A percentile compares a stretch with the other conserved stretches of the same genome.
These are phyloP conservation scores for Picea abies DNA, from an alignment of 83 land plant genomes.

Conservation along the genomic window DNA sequence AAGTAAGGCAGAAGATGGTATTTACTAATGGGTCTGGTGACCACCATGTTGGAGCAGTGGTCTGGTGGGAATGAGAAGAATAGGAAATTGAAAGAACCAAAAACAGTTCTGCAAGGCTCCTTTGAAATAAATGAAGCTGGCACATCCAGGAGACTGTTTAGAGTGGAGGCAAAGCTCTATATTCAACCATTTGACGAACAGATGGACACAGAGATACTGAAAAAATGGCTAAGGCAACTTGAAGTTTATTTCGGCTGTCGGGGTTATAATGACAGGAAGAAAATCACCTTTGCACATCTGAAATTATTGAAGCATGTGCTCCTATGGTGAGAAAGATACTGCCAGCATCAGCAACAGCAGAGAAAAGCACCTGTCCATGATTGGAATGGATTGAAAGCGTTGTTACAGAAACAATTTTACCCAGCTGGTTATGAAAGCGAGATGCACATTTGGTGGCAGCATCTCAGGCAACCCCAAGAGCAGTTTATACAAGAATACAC, in stretches of 20 bases:
- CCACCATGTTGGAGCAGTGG: neutral
- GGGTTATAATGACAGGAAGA: neutral
- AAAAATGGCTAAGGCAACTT: neutral
- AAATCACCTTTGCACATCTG: neutral
- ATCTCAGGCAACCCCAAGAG: neutral
- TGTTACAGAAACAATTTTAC: neutral
- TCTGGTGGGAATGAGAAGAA: neutral
- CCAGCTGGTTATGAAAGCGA: neutral
- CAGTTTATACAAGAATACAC: neutral
- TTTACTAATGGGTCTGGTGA: neutral
- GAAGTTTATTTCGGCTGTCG: neutral
- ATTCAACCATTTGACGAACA: neutral
- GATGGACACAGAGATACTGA: neutral
- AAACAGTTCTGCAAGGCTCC: no score
- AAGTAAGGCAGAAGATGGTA: neutral
- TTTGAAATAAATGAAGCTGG: no score
- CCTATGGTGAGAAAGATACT: neutral
- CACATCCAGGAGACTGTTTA: no score
- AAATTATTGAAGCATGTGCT: neutral
- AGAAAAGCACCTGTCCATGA: neutral
- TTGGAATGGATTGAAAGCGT: neutral
- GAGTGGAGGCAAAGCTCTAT: no score
- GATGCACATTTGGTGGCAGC: neutral
- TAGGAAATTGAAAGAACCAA: no score
- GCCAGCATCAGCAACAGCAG: neutral